Evolutionary conservation across 179 eudicot genomes (phyloP), one percentile per base, ranked within the genome.

Genomic region (Heliamphora pulchella): DNA sequence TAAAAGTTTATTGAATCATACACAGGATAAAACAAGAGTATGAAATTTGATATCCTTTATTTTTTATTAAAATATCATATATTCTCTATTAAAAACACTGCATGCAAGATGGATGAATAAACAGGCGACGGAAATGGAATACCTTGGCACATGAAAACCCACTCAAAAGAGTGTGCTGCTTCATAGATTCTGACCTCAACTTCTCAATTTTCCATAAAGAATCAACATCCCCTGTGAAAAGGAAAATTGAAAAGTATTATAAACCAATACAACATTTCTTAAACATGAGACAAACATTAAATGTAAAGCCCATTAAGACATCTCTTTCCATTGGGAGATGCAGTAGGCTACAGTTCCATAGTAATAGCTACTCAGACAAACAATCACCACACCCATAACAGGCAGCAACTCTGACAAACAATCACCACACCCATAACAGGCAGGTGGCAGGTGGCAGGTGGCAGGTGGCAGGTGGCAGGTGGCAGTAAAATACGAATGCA

Each of bases 71-170:
- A 5, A 22, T 14, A 39, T n/a, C 41, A 59, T 22, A 7, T 18
- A 18, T 71, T 75, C 59, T 70, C 62, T 59, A 68, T 20, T 31
- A 51, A 43, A 55, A 3, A 5, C 76, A 22, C 63, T 47, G n/a
- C 80, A 51, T 75, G 15, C 8, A 58, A 59, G 47, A 13, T 74
- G 22, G 74, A 66, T 18, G 47, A 13, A 57, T 66, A 4, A 15
- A 17, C 74, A 13, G 1, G 4, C 11, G 43, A 70, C 62, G 47
- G 58, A 18, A 72, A 81, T 44, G 11, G 14, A 78, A 65, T 83
- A 93, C 98, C 98, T 95, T 96, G 20, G 95, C 93, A 86, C 97
- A 94, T 43, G 97, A 86, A 86, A 94, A 86, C n/a, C 87, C 98
- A 85, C 91, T 92, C 78, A 78, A 83, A 74, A 96, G 86, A 69